phyloP scores from a whole-genome alignment of 345 rosid genomes.

The Aquilaria yunnanensis region DNA sequence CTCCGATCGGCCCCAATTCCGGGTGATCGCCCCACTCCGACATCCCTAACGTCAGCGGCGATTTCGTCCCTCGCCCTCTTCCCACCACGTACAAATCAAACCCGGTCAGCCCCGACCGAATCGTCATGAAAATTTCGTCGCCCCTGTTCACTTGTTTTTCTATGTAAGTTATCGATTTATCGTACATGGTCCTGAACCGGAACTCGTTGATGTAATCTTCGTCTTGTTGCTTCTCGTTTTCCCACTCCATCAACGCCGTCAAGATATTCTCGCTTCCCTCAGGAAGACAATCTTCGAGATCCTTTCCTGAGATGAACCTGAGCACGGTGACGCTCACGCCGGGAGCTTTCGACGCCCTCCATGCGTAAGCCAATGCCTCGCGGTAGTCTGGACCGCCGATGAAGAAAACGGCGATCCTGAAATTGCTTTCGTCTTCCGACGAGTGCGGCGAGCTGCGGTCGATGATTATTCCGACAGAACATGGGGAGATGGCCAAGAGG shows the following conservation, averaged over 20 bases:
- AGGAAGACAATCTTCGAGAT: not conserved
- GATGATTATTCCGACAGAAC: constrained; percentile 58
- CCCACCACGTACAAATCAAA: constrained; percentile 32
- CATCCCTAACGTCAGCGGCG: constrained; percentile 25
- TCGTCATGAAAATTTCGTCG: constrained; percentile 17
- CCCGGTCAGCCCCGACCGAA: constrained; percentile 11
- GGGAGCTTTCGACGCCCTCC: constrained; percentile 32
- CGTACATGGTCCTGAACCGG: constrained; percentile 20
- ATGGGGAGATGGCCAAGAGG: constrained; percentile 44
- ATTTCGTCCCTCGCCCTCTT: constrained; percentile 21
- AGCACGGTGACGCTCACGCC: constrained; percentile 26
- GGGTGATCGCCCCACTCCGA: constrained; percentile 32
- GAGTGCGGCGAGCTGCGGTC: constrained; percentile 37
- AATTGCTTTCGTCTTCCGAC: no score
- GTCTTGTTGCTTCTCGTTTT: constrained; percentile 15
- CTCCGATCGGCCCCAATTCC: constrained; percentile 41
- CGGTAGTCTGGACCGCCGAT: constrained; percentile 44
- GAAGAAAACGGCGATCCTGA: constrained; percentile 24
- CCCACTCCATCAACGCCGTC: constrained; percentile 1
- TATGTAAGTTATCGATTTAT: constrained; percentile 13
- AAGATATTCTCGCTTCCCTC: not conserved
- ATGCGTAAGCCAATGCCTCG: constrained; percentile 41
- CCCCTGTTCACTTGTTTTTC: constrained; percentile 25
- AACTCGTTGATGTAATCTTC: constrained; percentile 30
- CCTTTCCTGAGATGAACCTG: constrained; percentile 24